A percentile compares a stretch with the other conserved stretches of the same genome.
Evolutionary conservation across 805 yeast species (phyloP).

Genomic region (Lipomyces chichibuensis): DNA sequence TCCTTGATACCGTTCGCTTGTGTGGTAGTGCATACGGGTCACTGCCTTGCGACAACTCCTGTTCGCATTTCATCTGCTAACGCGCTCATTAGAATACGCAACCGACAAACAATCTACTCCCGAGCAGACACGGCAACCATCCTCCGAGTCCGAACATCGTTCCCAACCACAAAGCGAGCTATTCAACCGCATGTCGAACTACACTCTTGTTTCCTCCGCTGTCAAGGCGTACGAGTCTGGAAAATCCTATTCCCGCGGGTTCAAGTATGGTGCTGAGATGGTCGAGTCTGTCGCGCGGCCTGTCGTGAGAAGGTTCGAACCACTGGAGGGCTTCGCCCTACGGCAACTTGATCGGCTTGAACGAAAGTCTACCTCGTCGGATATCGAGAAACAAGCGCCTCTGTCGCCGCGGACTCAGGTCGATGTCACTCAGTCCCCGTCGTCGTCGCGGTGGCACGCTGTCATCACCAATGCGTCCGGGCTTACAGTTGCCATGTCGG

Average conservation of each 20-base stretch:
- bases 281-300: slow-evolving; percentile 58
- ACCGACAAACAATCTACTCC: slow-evolving; percentile 7
- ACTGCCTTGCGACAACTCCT: too few species aligned
- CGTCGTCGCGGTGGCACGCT: slow-evolving; percentile 23
- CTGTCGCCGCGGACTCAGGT: background rate
- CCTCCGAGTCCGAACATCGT: background rate
- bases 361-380: slow-evolving; percentile 17
- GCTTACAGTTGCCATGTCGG: slow-evolving; percentile 52
- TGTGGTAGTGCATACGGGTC: background rate
- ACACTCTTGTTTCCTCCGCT: slow-evolving; percentile 41
- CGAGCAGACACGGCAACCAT: background rate
- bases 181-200: slow-evolving; percentile 36
- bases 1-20: background rate
- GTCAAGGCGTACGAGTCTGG: slow-evolving; percentile 44
- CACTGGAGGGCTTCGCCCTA: slow-evolving; percentile 41
- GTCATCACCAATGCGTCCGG: slow-evolving; percentile 38
- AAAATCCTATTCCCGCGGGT: slow-evolving; percentile 50
- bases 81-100: background rate
- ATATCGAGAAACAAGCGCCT: slow-evolving; percentile 5
- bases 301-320: slow-evolving; percentile 49
- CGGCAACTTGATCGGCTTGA: slow-evolving; percentile 39
- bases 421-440: slow-evolving; percentile 5
- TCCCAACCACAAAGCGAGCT: slow-evolving; percentile 22
- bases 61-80: background rate
- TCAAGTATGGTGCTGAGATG: slow-evolving; percentile 63